A percentile compares a stretch with the other conserved stretches of the same genome.
Conservation (phyloP, 2,329 filamentous ascomycete genomes). For the Apiospora phragmitis region DNA sequence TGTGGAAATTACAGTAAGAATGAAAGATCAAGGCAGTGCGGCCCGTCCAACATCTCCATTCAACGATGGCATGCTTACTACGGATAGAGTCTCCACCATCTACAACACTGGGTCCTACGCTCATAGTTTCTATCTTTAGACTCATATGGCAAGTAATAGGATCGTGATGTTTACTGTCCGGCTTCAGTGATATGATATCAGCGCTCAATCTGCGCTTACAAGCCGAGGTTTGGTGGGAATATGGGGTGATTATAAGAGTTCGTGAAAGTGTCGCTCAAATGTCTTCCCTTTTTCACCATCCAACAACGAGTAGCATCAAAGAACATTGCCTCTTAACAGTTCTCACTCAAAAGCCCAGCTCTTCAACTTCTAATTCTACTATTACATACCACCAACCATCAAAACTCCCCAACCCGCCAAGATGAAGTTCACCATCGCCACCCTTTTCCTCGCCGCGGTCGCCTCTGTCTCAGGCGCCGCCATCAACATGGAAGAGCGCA, state of each 20-base stretch:
- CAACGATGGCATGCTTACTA: not conserved
- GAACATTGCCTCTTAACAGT: not conserved
- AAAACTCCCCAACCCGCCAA: not conserved
- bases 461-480: not conserved
- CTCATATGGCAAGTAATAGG: too few species aligned
- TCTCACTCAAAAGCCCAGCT: not conserved
- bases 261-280: not conserved
- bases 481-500: not conserved
- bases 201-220: not conserved
- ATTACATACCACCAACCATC: not conserved
- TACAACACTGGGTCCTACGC: not conserved
- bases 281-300: not conserved
- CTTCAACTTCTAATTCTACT: not conserved
- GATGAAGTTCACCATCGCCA: constrained; percentile 7
- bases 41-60: not conserved
- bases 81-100: not conserved
- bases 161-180: not conserved
- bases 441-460: constrained; percentile 3
- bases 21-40: not conserved
- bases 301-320: not conserved
- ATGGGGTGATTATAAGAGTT: not conserved
- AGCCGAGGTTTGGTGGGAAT: not conserved
- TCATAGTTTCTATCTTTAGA: not conserved
- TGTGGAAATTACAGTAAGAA: not conserved
- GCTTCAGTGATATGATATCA: not conserved